Conservation (phyloP, 345 rosid genomes). For the Microcos paniculata region DNA sequence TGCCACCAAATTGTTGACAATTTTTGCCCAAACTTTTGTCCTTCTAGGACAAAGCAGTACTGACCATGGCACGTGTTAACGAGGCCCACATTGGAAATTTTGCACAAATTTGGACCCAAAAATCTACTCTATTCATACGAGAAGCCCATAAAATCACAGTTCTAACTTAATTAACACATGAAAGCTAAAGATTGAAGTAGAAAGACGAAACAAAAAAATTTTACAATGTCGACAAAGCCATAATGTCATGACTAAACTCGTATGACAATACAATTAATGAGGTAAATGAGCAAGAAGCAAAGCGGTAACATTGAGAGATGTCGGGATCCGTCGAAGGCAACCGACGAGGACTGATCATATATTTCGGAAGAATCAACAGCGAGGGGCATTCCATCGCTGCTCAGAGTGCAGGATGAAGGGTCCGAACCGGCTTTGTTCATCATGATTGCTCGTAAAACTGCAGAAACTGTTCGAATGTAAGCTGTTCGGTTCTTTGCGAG, state of each 20-base stretch:
- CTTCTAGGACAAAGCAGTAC: neutral
- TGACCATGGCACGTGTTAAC: constrained; percentile 1
- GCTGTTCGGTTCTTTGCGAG: constrained; percentile 74
- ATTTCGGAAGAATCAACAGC: constrained; percentile 80
- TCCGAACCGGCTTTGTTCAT: constrained; percentile 42
- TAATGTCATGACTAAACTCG: constrained; percentile 15
- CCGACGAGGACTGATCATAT: constrained; percentile 37
- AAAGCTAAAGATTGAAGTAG: neutral
- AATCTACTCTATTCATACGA: constrained; percentile 9
- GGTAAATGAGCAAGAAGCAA: constrained; percentile 13
- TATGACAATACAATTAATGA: constrained; percentile 16
- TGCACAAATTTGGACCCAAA: neutral
- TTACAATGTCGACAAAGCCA: constrained; percentile 10
- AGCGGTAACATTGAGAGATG: constrained; percentile 4
- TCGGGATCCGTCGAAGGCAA: constrained; percentile 12
- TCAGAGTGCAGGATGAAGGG: constrained; percentile 73
- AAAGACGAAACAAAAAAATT: constrained; percentile 3
- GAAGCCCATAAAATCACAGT: constrained; percentile 1
- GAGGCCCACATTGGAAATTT: constrained; percentile 14
- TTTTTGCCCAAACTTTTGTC: constrained; percentile 12
- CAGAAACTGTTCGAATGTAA: constrained; percentile 76
- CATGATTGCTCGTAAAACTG: constrained; percentile 81
- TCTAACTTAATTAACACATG: constrained; percentile 5
- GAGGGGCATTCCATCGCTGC: constrained; percentile 83
- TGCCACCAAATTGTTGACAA: constrained; percentile 10